These are phyloP conservation scores for Apophysomyces elegans DNA, from an alignment of 371 early-diverging fungal genomes.

Conservation along the genomic window DNA sequence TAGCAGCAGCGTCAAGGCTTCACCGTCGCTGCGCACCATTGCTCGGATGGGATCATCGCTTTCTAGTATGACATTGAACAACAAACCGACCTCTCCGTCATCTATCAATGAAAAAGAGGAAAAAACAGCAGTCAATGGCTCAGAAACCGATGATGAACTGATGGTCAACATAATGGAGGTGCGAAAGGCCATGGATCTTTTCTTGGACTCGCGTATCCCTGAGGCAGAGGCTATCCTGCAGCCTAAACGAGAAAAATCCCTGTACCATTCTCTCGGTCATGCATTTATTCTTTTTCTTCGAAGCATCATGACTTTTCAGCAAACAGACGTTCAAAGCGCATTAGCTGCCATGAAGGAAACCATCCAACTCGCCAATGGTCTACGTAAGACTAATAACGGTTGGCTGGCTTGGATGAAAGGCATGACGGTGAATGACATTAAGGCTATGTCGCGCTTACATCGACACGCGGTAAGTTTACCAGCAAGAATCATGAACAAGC, in stretches of 20 bases:
- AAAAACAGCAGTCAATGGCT: background rate
- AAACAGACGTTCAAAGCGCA: slow-evolving; percentile 57
- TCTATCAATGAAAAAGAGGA: background rate
- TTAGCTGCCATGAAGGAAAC: slow-evolving; percentile 53
- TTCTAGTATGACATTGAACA: background rate
- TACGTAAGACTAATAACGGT: slow-evolving; percentile 49
- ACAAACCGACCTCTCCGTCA: background rate
- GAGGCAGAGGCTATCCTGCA: slow-evolving; percentile 57
- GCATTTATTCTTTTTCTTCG: slow-evolving; percentile 62
- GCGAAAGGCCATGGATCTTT: slow-evolving; percentile 58
- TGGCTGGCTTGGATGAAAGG: slow-evolving; percentile 31
- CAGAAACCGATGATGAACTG: slow-evolving; percentile 14
- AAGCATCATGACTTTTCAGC: slow-evolving; percentile 71
- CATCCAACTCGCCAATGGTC: slow-evolving; percentile 45
- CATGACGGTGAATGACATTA: slow-evolving; percentile 35
- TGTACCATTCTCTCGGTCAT: slow-evolving; percentile 68
- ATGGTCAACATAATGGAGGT: slow-evolving; percentile 53
- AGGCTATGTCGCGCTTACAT: slow-evolving; percentile 58
- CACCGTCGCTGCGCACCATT: background rate
- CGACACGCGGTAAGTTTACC: slow-evolving; percentile 57
- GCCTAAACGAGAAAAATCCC: slow-evolving; percentile 40
- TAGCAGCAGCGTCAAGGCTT: background rate
- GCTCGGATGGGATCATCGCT: slow-evolving; percentile 7
- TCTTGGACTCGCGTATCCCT: slow-evolving; percentile 63
- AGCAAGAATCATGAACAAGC: background rate